Conservation (phyloP, 805 yeast species). For the Myxozyma monticola region DNA sequence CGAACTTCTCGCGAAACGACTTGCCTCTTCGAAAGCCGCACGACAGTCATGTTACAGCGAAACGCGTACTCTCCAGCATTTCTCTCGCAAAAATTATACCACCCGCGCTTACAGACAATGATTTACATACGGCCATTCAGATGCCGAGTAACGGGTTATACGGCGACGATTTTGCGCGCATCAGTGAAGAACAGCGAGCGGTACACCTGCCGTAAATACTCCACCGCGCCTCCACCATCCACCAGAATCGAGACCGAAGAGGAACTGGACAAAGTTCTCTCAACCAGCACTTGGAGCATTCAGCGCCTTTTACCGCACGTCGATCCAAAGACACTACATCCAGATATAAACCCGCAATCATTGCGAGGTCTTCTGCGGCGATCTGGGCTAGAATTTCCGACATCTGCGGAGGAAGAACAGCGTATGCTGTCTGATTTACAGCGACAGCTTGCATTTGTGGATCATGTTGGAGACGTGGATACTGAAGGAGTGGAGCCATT, state of each 20-base stretch:
- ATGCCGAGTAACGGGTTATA: too few relatives aligned
- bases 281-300: conserved; percentile 17
- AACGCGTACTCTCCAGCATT: too few relatives aligned
- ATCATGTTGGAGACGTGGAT: conserved; percentile 40
- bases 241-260: conserved; percentile 4
- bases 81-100: too few relatives aligned
- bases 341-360: conserved; percentile 26
- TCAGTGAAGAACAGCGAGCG: too few relatives aligned
- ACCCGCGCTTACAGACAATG: too few relatives aligned
- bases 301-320: conserved; percentile 8
- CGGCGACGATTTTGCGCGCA: too few relatives aligned
- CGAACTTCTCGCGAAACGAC: too few relatives aligned
- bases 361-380: conserved; percentile 35
- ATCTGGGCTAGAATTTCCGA: conserved; percentile 35
- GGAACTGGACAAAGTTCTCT: conserved; percentile 12
- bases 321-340: conserved; percentile 2
- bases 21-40: too few relatives aligned
- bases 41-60: too few relatives aligned
- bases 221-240: background rate
- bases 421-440: conserved; percentile 35
- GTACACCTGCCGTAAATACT: too few relatives aligned
- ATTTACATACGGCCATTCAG: too few relatives aligned
- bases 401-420: conserved; percentile 27
- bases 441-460: conserved; percentile 43
- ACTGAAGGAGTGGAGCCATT: conserved; percentile 40